Percentiles rank a stretch among this genome's conserved stretches.
These are phyloP conservation scores for Lithohypha guttulata DNA, from an alignment of 2,329 filamentous ascomycete genomes.

Conservation along the genomic window DNA sequence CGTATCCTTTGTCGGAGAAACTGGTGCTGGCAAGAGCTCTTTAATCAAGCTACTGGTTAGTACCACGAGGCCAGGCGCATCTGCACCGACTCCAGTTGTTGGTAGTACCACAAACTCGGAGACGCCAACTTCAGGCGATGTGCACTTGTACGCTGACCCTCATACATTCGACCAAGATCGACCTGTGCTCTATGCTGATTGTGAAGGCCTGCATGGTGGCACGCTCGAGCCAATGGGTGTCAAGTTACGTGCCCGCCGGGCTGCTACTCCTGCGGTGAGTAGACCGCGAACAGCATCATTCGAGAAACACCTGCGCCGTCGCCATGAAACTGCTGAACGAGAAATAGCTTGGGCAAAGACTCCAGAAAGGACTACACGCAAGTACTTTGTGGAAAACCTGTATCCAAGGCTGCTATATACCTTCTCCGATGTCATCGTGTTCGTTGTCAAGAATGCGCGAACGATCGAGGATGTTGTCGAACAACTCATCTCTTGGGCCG, in stretches of 20 bases:
- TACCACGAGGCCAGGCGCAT: slow-evolving; percentile 22
- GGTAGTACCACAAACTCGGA: slow-evolving; percentile 31
- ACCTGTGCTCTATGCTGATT: slow-evolving; percentile 42
- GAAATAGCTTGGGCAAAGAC: slow-evolving; percentile 28
- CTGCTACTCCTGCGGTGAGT: not conserved
- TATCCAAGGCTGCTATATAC: slow-evolving; percentile 39
- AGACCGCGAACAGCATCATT: not conserved
- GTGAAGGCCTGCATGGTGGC: slow-evolving; percentile 43
- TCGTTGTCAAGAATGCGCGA: slow-evolving; percentile 35
- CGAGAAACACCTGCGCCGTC: slow-evolving; percentile 4
- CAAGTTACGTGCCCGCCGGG: slow-evolving; percentile 23
- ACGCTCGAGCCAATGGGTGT: slow-evolving; percentile 24
- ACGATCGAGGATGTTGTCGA: not conserved
- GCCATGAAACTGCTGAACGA: slow-evolving; percentile 10
- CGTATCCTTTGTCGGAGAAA: slow-evolving; percentile 37
- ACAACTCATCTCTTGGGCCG: slow-evolving; percentile 40
- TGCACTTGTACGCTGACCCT: slow-evolving; percentile 44
- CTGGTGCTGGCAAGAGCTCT: slow-evolving; percentile 41
- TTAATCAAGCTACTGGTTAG: slow-evolving; percentile 41
- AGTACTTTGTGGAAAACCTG: slow-evolving; percentile 32
- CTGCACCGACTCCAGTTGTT: slow-evolving; percentile 34
- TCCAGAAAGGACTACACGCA: slow-evolving; percentile 25
- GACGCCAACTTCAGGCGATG: slow-evolving; percentile 40
- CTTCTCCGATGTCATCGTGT: slow-evolving; percentile 37
- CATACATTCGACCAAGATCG: slow-evolving; percentile 28